These are phyloP conservation scores for Crepidotus variabilis DNA, from an alignment of 768 basidiomycete genomes.

Conservation along the genomic window DNA sequence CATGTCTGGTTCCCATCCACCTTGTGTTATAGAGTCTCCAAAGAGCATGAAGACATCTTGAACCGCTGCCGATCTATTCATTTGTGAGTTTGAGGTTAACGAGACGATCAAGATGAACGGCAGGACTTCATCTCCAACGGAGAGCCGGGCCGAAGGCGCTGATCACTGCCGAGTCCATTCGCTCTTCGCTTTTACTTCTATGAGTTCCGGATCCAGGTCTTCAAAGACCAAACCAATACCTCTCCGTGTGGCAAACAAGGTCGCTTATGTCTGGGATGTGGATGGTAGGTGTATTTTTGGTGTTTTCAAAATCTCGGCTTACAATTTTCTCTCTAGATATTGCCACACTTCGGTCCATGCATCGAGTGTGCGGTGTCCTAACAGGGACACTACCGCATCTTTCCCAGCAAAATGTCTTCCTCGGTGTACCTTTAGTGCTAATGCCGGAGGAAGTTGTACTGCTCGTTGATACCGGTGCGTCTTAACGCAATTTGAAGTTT, in stretches of 20 bases:
- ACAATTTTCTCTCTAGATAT: conserved; percentile 55
- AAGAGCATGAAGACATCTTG: conserved; percentile 73
- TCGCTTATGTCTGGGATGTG: conserved; percentile 86
- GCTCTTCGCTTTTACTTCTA: conserved; percentile 44
- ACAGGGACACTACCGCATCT: conserved; percentile 92
- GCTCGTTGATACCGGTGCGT: conserved; percentile 73
- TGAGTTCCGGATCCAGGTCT: conserved; percentile 35
- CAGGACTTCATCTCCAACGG: too few relatives aligned
- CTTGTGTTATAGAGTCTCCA: conserved; percentile 81
- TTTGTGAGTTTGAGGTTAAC: background rate
- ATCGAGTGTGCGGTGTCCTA: conserved; percentile 82
- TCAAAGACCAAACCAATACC: conserved; percentile 39
- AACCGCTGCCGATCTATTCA: conserved; percentile 31
- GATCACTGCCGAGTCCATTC: too few relatives aligned
- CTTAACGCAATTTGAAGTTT: background rate
- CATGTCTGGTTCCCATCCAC: conserved; percentile 45
- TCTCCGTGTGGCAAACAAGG: conserved; percentile 73
- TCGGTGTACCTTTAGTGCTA: conserved; percentile 86
- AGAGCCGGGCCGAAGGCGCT: too few relatives aligned
- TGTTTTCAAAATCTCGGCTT: background rate
- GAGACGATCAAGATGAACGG: too few relatives aligned
- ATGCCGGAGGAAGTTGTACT: conserved; percentile 92
- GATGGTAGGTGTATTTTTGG: conserved; percentile 48
- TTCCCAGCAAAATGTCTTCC: conserved; percentile 93
- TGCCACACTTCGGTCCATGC: conserved; percentile 69